These are phyloP conservation scores for Fonsecaea nubica DNA, from an alignment of 2,329 filamentous ascomycete genomes.

Conservation along the genomic window DNA sequence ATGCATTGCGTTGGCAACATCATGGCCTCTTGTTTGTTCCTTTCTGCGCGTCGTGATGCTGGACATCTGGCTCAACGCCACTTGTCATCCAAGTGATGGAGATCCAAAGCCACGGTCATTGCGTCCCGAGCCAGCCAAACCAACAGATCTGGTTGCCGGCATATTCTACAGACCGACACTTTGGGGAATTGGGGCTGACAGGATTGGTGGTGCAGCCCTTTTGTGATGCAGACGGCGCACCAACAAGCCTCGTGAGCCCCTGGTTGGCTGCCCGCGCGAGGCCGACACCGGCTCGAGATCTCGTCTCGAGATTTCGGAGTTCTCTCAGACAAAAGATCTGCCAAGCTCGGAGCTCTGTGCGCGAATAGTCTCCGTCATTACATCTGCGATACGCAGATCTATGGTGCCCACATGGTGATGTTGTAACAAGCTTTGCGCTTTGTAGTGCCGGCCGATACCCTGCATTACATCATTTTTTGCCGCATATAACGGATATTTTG, in stretches of 20 bases:
- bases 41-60: neutral
- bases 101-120: neutral
- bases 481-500: neutral
- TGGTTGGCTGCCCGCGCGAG: slow-evolving; percentile 1
- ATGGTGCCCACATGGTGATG: no score
- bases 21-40: neutral
- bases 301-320: slow-evolving; percentile 14
- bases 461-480: slow-evolving; percentile 12
- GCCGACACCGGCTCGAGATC: neutral
- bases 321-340: slow-evolving; percentile 12
- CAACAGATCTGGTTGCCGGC: neutral
- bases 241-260: neutral
- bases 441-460: slow-evolving; percentile 2
- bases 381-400: neutral
- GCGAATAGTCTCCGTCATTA: slow-evolving; percentile 15
- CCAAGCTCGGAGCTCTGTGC: slow-evolving; percentile 22
- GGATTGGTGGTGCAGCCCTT: neutral
- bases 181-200: neutral
- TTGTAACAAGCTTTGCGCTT: neutral
- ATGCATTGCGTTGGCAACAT: neutral
- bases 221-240: neutral
- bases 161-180: neutral
- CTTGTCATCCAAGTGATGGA: neutral
- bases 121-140: neutral
- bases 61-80: neutral